Conservation (phyloP, 2,329 filamentous ascomycete species). For the Aspergillus calidoustus region DNA sequence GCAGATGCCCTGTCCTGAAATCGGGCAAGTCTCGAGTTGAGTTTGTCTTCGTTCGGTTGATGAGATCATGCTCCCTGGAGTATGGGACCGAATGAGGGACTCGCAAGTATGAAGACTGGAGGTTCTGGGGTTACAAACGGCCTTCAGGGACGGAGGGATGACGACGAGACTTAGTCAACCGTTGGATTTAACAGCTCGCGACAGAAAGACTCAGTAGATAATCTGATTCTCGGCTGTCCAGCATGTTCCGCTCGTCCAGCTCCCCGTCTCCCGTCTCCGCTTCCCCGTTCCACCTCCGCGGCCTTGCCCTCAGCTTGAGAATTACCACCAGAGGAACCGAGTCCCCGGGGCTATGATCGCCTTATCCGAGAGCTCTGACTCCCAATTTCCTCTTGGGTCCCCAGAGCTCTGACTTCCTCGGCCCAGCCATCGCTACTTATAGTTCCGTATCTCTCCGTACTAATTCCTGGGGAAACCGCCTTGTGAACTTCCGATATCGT, state of each 20-base stretch:
- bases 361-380: constrained; percentile 26
- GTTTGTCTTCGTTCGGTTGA: constrained; percentile 14
- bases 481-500: constrained; percentile 32
- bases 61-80: constrained; percentile 17
- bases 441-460: constrained; percentile 42
- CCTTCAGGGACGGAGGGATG: neutral
- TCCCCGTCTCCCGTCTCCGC: constrained; percentile 32
- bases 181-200: neutral
- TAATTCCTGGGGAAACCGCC: constrained; percentile 20
- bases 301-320: constrained; percentile 1
- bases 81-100: neutral
- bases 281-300: constrained; percentile 41
- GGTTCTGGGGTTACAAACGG: neutral
- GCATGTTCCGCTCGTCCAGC: constrained; percentile 44
- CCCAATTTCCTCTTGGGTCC: constrained; percentile 2
- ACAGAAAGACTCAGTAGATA: neutral
- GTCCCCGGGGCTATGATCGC: constrained; percentile 23
- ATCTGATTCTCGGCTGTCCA: constrained; percentile 13
- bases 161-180: neutral
- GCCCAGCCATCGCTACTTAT: constrained; percentile 32
- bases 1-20: neutral
- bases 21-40: neutral
- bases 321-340: constrained; percentile 31
- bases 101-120: neutral
- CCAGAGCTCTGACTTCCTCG: constrained; percentile 17